Evolutionary conservation across 1,284 basidiomycete species (phyloP).

Genomic region (Leccinum proximum): DNA sequence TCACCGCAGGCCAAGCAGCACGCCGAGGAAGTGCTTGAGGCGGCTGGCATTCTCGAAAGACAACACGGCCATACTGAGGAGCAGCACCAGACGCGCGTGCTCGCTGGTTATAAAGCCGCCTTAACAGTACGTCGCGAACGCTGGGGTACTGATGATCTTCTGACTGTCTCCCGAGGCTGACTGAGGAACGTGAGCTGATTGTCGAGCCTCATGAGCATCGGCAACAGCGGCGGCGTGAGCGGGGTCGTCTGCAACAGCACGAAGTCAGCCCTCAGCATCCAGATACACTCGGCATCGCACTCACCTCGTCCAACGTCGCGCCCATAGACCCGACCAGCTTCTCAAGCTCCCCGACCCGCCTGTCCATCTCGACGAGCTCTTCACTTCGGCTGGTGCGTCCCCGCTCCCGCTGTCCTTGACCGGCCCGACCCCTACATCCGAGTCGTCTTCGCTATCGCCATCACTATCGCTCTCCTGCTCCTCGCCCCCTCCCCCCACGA

Average conservation of each 20-base stretch:
- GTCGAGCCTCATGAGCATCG: slow-evolving; percentile 80
- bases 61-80: slow-evolving; percentile 31
- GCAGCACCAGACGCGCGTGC: slow-evolving; percentile 38
- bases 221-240: slow-evolving; percentile 78
- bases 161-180: slow-evolving; percentile 64
- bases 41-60: slow-evolving; percentile 31
- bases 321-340: slow-evolving; percentile 74
- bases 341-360: slow-evolving; percentile 78
- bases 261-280: slow-evolving; percentile 2
- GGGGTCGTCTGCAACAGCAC: slow-evolving; percentile 36
- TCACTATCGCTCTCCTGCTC: background rate
- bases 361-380: slow-evolving; percentile 69
- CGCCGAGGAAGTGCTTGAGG: slow-evolving; percentile 42
- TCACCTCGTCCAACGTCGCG: slow-evolving; percentile 70
- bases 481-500: slow-evolving; percentile 42
- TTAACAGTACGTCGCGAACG: slow-evolving; percentile 36
- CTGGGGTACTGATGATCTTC: accelerated
- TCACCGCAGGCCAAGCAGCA: slow-evolving; percentile 48
- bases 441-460: slow-evolving; percentile 9
- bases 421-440: slow-evolving; percentile 15
- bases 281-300: slow-evolving; percentile 7
- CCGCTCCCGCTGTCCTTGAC: slow-evolving; percentile 9
- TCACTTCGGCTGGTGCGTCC: slow-evolving; percentile 37
- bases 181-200: slow-evolving; percentile 87
- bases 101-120: slow-evolving; percentile 47